A percentile compares a stretch with the other conserved stretches of the same genome.
Evolutionary conservation across 495 filamentous ascomycete genomes (phyloP).

Genomic region (Xylaria intraflava): DNA sequence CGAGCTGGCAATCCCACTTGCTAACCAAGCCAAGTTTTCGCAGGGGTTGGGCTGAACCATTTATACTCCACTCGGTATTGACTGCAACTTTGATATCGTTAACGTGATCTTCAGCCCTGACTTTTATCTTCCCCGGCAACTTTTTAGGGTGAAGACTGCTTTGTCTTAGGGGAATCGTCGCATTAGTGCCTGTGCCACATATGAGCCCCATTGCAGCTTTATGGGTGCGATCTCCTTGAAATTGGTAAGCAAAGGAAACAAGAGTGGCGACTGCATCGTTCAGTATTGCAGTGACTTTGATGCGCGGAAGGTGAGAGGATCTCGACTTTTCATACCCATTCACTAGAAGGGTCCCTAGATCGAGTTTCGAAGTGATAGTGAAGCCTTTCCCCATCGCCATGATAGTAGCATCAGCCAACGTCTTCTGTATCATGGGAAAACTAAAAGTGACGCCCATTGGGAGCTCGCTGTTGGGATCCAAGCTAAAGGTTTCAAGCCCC

Average conservation of each 20-base stretch:
- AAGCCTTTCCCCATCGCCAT: slow-evolving; percentile 91
- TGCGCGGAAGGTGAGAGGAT: slow-evolving; percentile 49
- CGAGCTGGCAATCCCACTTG: slow-evolving; percentile 63
- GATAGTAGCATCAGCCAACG: slow-evolving; percentile 65
- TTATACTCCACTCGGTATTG: slow-evolving; percentile 85
- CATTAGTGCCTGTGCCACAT: slow-evolving; percentile 77
- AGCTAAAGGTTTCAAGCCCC: slow-evolving; percentile 28
- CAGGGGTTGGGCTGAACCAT: slow-evolving; percentile 61
- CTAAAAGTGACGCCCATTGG: slow-evolving; percentile 80
- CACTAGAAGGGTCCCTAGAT: slow-evolving; percentile 62
- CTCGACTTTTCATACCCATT: slow-evolving; percentile 56
- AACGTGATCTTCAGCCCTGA: slow-evolving; percentile 53
- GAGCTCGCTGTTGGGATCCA: slow-evolving; percentile 39
- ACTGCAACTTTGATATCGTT: slow-evolving; percentile 59
- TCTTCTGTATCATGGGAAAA: slow-evolving; percentile 77
- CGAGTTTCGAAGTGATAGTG: slow-evolving; percentile 62
- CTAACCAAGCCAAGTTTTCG: slow-evolving; percentile 58
- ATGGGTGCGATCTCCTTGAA: slow-evolving; percentile 32
- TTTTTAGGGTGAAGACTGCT: slow-evolving; percentile 59
- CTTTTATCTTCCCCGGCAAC: slow-evolving; percentile 39
- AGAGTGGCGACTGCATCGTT: slow-evolving; percentile 80
- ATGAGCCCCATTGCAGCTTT: slow-evolving; percentile 74
- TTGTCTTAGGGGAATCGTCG: slow-evolving; percentile 66
- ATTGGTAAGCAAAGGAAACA: slow-evolving; percentile 63
- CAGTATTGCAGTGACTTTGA: slow-evolving; percentile 68